Base-by-base conservation (phyloP, 352 stramenopile genomes). In the Pythium dissotocum region DNA sequence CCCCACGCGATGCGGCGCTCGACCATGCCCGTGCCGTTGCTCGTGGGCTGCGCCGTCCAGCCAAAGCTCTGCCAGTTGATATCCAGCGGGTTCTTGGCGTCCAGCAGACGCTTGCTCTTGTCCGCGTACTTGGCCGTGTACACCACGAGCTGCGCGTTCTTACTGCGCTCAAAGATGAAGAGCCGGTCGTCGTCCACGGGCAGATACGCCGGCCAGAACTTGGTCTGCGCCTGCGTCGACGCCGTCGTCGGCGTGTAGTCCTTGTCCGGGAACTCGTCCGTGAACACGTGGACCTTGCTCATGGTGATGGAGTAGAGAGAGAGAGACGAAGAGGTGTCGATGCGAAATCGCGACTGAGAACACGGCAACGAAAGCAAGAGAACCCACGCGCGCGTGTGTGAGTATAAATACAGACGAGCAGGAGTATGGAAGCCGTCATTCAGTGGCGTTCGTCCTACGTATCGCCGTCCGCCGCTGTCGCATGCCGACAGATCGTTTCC, bases 21-120 rank as follows among this genome's bases (percentile, higher is more conserved):
- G 49, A 91, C 55, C 69, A 89, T 81, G 46, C 85, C 85, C 9
- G 81, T 91, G 16, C 65, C 54, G 53, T 93, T 93, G 58, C 64
- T 89, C 46, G 78, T 89, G 13, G 83, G 85, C 62, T 88, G 72
- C 21, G 61, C 61, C 6, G 85, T 93, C 85, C 85, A 93, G 40
- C 85, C 85, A 62, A 89, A 93, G 68, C 83, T 91, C 72, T 90
- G 82, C 85, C 85, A 93, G 59, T 89, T 90, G 74, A 93, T 90
- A 68, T 93, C 83, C 51, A 93, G 72, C 44, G 85, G 85, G 70
- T 71, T 84, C 65, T 89, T 88, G 24, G 75, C 61, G 70, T 93
- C 76, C 48, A 91, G 63, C 48, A 80, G 66, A 8, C 77, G 78
- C 44, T 75, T 63, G 33, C 76, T 71, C 56, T 73, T 76, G 77